phyloP scores from a whole-genome alignment of 306 rosid species.

The Castanea mollissima region DNA sequence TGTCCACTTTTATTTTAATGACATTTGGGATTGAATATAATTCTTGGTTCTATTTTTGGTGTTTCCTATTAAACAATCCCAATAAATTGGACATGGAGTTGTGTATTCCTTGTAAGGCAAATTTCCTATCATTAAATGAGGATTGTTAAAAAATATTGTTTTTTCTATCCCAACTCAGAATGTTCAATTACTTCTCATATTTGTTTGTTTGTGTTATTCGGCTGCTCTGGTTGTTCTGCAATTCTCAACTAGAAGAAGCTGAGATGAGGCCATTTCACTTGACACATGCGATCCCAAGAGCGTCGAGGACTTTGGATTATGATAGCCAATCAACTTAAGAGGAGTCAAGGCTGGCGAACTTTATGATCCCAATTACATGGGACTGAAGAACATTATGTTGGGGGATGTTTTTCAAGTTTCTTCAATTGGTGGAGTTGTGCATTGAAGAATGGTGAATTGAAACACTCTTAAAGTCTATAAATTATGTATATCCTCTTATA shows the following conservation, averaged over 20 bases:
- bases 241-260: slow-evolving; percentile 55
- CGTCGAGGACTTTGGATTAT: slow-evolving; percentile 57
- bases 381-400: slow-evolving; percentile 45
- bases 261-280: slow-evolving; percentile 55
- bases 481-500: neutral
- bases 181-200: neutral
- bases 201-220: slow-evolving; percentile 36
- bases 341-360: slow-evolving; percentile 84
- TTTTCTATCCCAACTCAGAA: neutral
- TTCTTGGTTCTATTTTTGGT: neutral
- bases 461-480: neutral
- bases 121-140: neutral
- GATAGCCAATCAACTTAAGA: slow-evolving; percentile 53
- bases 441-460: slow-evolving; percentile 9
- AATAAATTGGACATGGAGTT: neutral
- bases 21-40: neutral
- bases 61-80: neutral
- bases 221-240: slow-evolving; percentile 91
- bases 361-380: slow-evolving; percentile 91
- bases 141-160: neutral
- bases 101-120: neutral
- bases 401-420: slow-evolving; percentile 12
- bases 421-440: slow-evolving; percentile 12
- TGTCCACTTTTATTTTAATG: no score
- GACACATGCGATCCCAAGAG: slow-evolving; percentile 86